Evolutionary conservation across 164 flowering plant genomes (phyloP), one percentile per base, ranked within the genome.

Genomic region (Macadamia integrifolia): DNA sequence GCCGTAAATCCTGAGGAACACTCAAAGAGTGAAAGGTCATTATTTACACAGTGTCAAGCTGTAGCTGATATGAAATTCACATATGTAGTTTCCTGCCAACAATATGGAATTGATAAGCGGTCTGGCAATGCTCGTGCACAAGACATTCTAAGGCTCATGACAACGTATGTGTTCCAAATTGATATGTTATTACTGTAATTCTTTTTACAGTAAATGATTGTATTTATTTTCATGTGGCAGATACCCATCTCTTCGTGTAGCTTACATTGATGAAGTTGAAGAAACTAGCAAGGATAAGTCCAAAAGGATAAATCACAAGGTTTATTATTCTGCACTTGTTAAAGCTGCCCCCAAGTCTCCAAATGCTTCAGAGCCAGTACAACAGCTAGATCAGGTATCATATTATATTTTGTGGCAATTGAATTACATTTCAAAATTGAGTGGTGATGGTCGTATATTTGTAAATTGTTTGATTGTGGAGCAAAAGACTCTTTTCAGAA

Each of bases 211-310:
- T 43, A 1, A 60, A 14, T 55, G 15, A 6, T 30, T 55, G 28
- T 17, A 11, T 57, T 3, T 69, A 31, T 52, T 53, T 71, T 44
- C 62, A 3, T 8, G 12, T 46, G 69, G 48, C 79, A 93, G 98
- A 70, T 88, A 92, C 70, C 96, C 96, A 62, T 91, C 98, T 46
- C 92, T 94, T 40, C 93, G 97, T 60, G 98, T 94, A 18, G 98
- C 98, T 60, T 94, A 88, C 72, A 87, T 94, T 65, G 98, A 94
- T 79, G 98, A 94, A 81, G 93, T 92, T 67, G 98, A 94, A 82
- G 88, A 87, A 68, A 76, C 92, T 40, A 80, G 68, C 77, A 81
- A 35, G 40, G 40, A 35, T 35, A 35, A 75, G 66, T 53, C 87
- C 60, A 88, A 85, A 64, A 92, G 81, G 76, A 72, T 66, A 30